Evolutionary conservation across 495 filamentous ascomycete species (phyloP), one percentile per base, ranked within the genome.

Genomic region (Podospora pseudocomata): DNA sequence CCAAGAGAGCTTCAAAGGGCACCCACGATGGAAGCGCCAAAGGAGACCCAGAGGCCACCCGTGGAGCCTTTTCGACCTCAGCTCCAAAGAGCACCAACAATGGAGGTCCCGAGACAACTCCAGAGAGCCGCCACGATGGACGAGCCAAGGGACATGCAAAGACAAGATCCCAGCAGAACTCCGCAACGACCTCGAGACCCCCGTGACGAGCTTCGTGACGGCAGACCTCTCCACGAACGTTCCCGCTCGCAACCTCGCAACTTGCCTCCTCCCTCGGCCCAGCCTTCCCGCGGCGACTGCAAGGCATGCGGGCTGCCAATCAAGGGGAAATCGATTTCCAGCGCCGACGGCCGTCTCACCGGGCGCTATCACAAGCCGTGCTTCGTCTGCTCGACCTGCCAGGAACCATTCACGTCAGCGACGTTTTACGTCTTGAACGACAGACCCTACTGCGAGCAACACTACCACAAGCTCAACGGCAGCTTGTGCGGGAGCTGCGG

Each of bases 361-460:
- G 95, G 95, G 0, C 88, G 93, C 49, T 99, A 97, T 73, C 95
- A 99, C 78, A 93, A 94, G 71, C 84, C 88, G 16, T 99, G 95
- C 74, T 98, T 99, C 76, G 91, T 94, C 4, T 99, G 95, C 82
- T 87, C 86, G 3, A 92, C 91, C 6, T 99, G 95, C 81, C 80
- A 80, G 15, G 85, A 86, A 27, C 91, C 94, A 2, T 99, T 99
- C 73, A 82, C 88, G 59, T 94, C 94, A 0, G 85, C 92, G 2
- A 94, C 95, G 64, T 99, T 99, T 73, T 99, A 99, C 78, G 93
- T 99, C 53, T 80, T 92, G 49, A 81, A 91, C 70, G 91, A 99
- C 77, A 81, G 87, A 9, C 95, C 95, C 3, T 97, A 91, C 81
- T 99, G 95, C 80, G 89, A 91, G 39, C 89, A 89, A 44, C 93